Conservation (phyloP, 169 alveolate species). For the Cryptosporidium sp. region DNA sequence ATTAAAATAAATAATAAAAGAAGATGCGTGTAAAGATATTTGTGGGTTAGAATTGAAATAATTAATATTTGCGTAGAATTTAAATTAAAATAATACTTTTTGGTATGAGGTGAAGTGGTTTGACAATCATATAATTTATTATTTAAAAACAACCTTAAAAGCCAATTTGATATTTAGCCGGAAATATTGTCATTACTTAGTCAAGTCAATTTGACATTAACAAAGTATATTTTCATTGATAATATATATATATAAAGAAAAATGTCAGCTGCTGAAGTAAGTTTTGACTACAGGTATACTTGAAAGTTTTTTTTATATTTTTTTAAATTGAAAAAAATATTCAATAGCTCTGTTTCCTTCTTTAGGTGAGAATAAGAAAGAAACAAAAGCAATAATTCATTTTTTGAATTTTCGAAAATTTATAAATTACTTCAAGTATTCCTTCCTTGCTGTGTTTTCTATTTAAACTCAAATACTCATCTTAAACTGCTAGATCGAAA, state of each 20-base stretch:
- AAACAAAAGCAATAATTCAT: background rate
- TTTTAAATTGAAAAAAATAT: no score
- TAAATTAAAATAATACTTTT: no score
- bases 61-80: no score
- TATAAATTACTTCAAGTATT: background rate
- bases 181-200: background rate
- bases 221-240: no score
- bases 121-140: no score
- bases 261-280: slow-evolving; percentile 32
- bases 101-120: background rate
- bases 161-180: background rate
- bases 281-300: background rate
- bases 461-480: background rate
- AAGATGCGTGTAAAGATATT: background rate
- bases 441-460: background rate
- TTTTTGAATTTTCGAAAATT: no score
- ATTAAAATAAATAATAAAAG: background rate
- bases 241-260: background rate
- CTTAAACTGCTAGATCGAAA: background rate
- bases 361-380: background rate
- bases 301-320: background rate
- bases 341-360: background rate
- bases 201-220: background rate
- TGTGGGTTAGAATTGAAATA: background rate
- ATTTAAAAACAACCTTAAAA: background rate